Conservation (phyloP, 257 asterid species). For the Echium plantagineum region DNA sequence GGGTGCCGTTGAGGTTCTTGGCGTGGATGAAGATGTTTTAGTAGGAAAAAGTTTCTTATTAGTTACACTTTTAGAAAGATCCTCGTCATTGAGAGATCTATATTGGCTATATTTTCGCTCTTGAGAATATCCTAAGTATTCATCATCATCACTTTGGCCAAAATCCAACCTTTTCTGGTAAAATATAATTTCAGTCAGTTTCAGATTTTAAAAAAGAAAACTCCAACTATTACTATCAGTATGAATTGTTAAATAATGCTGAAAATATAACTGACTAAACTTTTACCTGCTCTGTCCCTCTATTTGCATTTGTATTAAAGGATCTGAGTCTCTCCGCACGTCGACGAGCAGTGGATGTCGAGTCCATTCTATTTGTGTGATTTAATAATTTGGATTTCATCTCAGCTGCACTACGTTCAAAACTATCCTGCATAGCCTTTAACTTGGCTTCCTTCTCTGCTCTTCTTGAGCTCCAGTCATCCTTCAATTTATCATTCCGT, state of each 20-base stretch:
- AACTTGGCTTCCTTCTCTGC: constrained; percentile 80
- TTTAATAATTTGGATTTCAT: constrained; percentile 65
- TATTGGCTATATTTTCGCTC: constrained; percentile 34
- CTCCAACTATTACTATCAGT: constrained; percentile 20
- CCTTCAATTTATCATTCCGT: constrained; percentile 83
- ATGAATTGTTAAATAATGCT: constrained; percentile 3
- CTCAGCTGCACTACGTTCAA: constrained; percentile 67
- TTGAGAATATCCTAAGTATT: constrained; percentile 32
- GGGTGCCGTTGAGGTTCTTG: constrained; percentile 46
- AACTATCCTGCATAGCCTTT: constrained; percentile 80
- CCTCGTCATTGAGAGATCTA: constrained; percentile 34
- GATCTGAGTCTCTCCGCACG: constrained; percentile 81
- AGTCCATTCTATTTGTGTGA: constrained; percentile 37
- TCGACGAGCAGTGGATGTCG: constrained; percentile 30
- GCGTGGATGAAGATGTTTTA: constrained; percentile 43
- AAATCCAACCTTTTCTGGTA: constrained; percentile 57
- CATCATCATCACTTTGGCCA: constrained; percentile 56
- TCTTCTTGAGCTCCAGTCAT: constrained; percentile 77
- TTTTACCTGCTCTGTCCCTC: constrained; percentile 52
- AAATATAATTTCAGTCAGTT: constrained; percentile 40
- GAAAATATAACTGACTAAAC: constrained; percentile 12
- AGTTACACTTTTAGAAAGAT: constrained; percentile 24
- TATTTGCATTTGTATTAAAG: constrained; percentile 37
- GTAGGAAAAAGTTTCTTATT: constrained; percentile 44
- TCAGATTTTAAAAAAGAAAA: constrained; percentile 23